A percentile compares a stretch with the other conserved stretches of the same genome.
These are phyloP conservation scores for Metarhizium robertsii DNA, from an alignment of 2,329 filamentous ascomycete species.

Conservation along the genomic window DNA sequence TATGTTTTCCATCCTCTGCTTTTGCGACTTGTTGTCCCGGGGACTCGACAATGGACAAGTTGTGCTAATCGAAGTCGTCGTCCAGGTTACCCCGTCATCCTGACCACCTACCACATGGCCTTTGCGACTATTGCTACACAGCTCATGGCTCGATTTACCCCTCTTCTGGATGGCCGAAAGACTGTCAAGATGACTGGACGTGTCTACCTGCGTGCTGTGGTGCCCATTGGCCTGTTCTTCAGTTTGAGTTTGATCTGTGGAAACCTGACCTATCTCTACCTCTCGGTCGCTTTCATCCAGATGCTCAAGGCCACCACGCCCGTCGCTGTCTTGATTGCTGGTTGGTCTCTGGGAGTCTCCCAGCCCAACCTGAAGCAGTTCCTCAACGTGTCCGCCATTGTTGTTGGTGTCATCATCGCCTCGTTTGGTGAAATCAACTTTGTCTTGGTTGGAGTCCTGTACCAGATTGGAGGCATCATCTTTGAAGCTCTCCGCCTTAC, in stretches of 20 bases:
- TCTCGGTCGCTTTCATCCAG: slow-evolving; percentile 95
- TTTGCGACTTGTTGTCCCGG: background rate
- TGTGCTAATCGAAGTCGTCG: background rate
- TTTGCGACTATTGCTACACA: slow-evolving; percentile 96
- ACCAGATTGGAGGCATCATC: slow-evolving; percentile 67
- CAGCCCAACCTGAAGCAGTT: slow-evolving; percentile 80
- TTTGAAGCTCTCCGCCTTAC: slow-evolving; percentile 78
- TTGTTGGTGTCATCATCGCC: slow-evolving; percentile 87
- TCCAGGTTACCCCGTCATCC: slow-evolving; percentile 62
- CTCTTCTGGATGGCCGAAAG: slow-evolving; percentile 85
- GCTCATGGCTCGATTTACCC: slow-evolving; percentile 81
- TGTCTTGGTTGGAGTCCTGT: slow-evolving; percentile 68
- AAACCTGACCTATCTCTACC: slow-evolving; percentile 90
- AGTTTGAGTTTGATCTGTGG: slow-evolving; percentile 92
- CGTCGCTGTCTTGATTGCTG: slow-evolving; percentile 81
- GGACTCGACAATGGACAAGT: background rate
- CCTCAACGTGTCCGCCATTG: slow-evolving; percentile 89
- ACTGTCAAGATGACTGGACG: slow-evolving; percentile 94
- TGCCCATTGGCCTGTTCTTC: slow-evolving; percentile 94
- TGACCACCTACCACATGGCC: slow-evolving; percentile 91
- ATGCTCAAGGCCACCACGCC: slow-evolving; percentile 99
- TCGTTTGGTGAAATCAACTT: slow-evolving; percentile 96
- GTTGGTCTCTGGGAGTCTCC: slow-evolving; percentile 79
- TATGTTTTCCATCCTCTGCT: slow-evolving; percentile 17
- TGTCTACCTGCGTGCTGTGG: slow-evolving; percentile 85